These are phyloP conservation scores for Hanseniaspora clermontiae DNA, from an alignment of 805 yeast genomes.

Conservation along the genomic window DNA sequence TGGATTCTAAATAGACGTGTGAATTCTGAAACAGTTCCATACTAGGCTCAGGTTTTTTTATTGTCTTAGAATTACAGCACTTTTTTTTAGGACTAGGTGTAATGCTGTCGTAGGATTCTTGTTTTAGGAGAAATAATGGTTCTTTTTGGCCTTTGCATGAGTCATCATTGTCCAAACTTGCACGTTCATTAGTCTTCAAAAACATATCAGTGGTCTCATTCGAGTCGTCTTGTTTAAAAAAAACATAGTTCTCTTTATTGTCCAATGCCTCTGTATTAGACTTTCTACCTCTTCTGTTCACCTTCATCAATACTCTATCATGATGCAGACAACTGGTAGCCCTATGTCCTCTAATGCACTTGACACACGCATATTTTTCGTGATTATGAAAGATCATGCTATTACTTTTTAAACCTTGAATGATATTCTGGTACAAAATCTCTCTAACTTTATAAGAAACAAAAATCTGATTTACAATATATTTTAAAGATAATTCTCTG, in stretches of 20 bases:
- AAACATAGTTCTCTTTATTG: slow-evolving; percentile 2
- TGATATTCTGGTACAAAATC: too few relatives aligned
- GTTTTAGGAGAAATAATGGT: neutral
- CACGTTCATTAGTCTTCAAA: neutral
- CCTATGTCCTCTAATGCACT: slow-evolving; percentile 87
- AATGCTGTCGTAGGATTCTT: neutral
- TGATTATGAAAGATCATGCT: slow-evolving; percentile 67
- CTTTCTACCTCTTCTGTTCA: slow-evolving; percentile 84
- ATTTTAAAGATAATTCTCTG: neutral
- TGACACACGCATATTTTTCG: slow-evolving; percentile 69
- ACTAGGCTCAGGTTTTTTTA: slow-evolving; percentile 19
- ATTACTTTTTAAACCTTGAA: too few relatives aligned
- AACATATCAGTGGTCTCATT: neutral
- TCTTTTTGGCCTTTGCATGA: slow-evolving; percentile 7
- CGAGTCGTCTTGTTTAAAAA: slow-evolving; percentile 10
- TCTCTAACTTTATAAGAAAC: too few relatives aligned
- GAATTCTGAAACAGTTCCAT: slow-evolving; percentile 27
- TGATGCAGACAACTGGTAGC: slow-evolving; percentile 78
- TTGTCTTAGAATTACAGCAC: slow-evolving; percentile 20
- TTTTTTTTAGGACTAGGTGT: slow-evolving; percentile 20
- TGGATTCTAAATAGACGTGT: slow-evolving; percentile 25
- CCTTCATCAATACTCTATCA: slow-evolving; percentile 67
- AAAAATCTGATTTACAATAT: too few relatives aligned
- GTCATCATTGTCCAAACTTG: neutral
- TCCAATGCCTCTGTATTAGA: slow-evolving; percentile 34